phyloP scores from a whole-genome alignment of 2,329 filamentous ascomycete genomes.

The Fusarium sp. region DNA sequence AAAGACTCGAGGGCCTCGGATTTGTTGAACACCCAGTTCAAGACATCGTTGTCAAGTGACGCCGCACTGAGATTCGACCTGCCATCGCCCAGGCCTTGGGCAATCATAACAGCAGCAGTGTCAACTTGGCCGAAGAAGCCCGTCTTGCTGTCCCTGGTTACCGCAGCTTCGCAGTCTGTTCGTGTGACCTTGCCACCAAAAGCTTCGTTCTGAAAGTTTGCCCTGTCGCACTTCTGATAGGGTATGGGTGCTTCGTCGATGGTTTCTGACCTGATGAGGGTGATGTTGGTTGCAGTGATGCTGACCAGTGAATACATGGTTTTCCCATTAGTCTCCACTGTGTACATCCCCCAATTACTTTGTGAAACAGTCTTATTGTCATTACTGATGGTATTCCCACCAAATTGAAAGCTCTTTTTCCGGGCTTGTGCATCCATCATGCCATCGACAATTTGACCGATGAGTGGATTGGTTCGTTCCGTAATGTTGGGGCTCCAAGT shows the following conservation, averaged over 20 bases:
- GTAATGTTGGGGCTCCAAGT: conserved; percentile 25
- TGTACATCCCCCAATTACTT: conserved; percentile 14
- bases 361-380: conserved; percentile 16
- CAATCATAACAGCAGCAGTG: conserved; percentile 29
- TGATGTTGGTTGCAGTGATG: conserved; percentile 34
- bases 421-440: conserved; percentile 27
- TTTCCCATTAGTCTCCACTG: accelerated
- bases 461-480: background rate
- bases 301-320: conserved; percentile 5
- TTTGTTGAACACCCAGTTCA: conserved; percentile 9
- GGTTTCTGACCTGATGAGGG: conserved; percentile 26
- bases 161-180: conserved; percentile 12
- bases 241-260: conserved; percentile 9
- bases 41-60: conserved; percentile 21
- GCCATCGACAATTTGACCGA: conserved; percentile 2
- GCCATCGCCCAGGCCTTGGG: conserved; percentile 12
- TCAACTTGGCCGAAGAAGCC: conserved; percentile 37
- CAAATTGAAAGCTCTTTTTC: conserved; percentile 20
- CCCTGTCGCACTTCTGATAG: conserved; percentile 1
- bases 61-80: conserved; percentile 28
- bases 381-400: conserved; percentile 1
- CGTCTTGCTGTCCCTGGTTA: too few relatives aligned
- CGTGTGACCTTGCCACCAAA: conserved; percentile 26
- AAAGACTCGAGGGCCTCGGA: background rate
- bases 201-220: conserved; percentile 33